Evolutionary conservation across 208 protist genomes (phyloP).

Genomic region (Acanthamoeba healyi): DNA sequence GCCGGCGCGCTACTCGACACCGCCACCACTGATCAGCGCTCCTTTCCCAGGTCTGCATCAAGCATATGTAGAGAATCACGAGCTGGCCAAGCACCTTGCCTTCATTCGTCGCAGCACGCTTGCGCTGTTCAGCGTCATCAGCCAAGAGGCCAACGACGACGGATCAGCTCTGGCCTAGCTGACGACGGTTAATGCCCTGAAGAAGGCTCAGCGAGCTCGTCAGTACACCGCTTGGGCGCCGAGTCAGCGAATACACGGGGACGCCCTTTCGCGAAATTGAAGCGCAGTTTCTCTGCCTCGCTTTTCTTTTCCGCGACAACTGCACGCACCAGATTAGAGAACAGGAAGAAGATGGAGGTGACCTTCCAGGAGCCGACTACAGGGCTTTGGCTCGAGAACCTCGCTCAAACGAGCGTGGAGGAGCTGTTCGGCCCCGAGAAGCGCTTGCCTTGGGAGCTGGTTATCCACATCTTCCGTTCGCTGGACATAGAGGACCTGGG

Average conservation of each 20-base stretch:
- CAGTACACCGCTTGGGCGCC: no score
- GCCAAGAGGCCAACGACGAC: neutral
- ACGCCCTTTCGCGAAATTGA: neutral
- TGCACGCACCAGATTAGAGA: no score
- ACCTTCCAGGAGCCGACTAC: neutral
- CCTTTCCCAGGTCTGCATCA: neutral
- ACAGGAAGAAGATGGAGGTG: neutral
- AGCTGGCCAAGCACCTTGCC: neutral
- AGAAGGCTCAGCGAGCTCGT: no score
- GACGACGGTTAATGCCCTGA: no score
- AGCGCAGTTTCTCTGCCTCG: neutral
- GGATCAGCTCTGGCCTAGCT: no score
- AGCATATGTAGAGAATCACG: constrained; percentile 5
- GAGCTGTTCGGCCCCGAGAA: neutral
- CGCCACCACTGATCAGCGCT: neutral
- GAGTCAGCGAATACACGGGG: no score
- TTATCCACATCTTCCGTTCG: neutral
- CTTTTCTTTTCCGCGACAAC: neutral
- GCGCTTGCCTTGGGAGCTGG: neutral
- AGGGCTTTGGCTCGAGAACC: neutral
- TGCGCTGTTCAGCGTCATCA: constrained; percentile 35
- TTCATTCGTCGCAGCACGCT: constrained; percentile 21
- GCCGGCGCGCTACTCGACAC: no score
- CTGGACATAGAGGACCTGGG: neutral
- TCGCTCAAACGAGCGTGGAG: neutral